Percentiles rank a stretch among this genome's conserved stretches.
phyloP scores from a whole-genome alignment of 805 yeast species.

The Candida cerambycidarum region DNA sequence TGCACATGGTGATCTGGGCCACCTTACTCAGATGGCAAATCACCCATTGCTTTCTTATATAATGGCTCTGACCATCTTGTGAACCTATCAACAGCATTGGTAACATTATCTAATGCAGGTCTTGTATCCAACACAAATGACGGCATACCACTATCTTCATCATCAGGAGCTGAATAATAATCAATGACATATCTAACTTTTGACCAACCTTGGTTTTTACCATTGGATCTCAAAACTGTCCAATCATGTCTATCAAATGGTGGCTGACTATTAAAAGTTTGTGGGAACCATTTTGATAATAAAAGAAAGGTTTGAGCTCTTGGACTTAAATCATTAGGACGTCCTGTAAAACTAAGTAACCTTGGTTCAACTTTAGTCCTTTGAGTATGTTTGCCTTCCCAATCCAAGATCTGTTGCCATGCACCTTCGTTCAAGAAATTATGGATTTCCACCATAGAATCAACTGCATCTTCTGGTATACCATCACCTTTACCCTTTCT shows the following conservation, averaged over 20 bases:
- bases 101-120: slow-evolving; percentile 80
- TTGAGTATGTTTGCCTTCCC: slow-evolving; percentile 79
- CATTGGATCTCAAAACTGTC: slow-evolving; percentile 78
- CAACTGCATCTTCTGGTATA: slow-evolving; percentile 93
- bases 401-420: slow-evolving; percentile 88
- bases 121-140: slow-evolving; percentile 91
- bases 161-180: slow-evolving; percentile 95
- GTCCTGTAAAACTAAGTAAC: slow-evolving; percentile 82
- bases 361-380: slow-evolving; percentile 65
- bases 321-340: slow-evolving; percentile 86
- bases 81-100: slow-evolving; percentile 67
- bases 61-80: slow-evolving; percentile 64
- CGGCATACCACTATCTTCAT: slow-evolving; percentile 86
- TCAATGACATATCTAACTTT: slow-evolving; percentile 91
- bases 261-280: slow-evolving; percentile 67
- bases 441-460: slow-evolving; percentile 95
- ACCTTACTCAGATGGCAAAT: no score
- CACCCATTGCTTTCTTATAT: slow-evolving; percentile 72
- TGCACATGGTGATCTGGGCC: no score
- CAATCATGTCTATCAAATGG: slow-evolving; percentile 99
- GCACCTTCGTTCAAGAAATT: slow-evolving; percentile 96
- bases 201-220: slow-evolving; percentile 50
- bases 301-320: slow-evolving; percentile 70
- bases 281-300: slow-evolving; percentile 71
- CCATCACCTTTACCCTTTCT: slow-evolving; percentile 88